A percentile compares a stretch with the other conserved stretches of the same genome.
These are phyloP conservation scores for Boletus pseudo-olivaceus DNA, from an alignment of 768 basidiomycete species.

Conservation along the genomic window DNA sequence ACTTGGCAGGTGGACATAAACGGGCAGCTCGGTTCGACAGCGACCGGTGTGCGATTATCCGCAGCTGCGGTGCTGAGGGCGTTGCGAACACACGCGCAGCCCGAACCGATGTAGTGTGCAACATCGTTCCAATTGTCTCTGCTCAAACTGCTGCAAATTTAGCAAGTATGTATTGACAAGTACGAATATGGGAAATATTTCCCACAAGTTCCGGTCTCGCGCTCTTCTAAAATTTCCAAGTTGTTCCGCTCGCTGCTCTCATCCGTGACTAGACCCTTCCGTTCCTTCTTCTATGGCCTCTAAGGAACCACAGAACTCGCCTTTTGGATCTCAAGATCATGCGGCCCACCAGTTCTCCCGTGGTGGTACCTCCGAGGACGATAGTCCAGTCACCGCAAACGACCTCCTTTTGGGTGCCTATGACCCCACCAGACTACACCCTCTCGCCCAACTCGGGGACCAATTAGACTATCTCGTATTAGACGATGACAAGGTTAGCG, in stretches of 20 bases:
- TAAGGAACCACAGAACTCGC: conserved; percentile 18
- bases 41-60: conserved; percentile 16
- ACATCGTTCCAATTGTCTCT: conserved; percentile 30
- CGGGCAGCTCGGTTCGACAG: conserved; percentile 23
- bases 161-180: conserved; percentile 1
- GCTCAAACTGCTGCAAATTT: conserved; percentile 15
- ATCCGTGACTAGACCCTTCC: conserved; percentile 15
- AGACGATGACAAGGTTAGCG: conserved; percentile 93
- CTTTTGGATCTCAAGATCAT: conserved; percentile 44
- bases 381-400: conserved; percentile 71
- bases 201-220: conserved; percentile 19
- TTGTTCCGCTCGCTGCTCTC: conserved; percentile 16
- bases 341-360: conserved; percentile 45
- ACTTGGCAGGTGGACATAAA: conserved; percentile 19
- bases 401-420: conserved; percentile 85
- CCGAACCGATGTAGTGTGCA: conserved; percentile 19
- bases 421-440: conserved; percentile 91
- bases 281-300: conserved; percentile 28
- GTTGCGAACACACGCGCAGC: conserved; percentile 23
- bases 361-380: conserved; percentile 38
- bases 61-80: conserved; percentile 22
- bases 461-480: conserved; percentile 93
- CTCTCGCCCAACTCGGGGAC: conserved; percentile 87
- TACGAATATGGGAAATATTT: conserved; percentile 11
- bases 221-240: conserved; percentile 30